These are phyloP conservation scores for Zymoseptoria tritici DNA, from an alignment of 2,329 filamentous ascomycete genomes.

Conservation along the genomic window DNA sequence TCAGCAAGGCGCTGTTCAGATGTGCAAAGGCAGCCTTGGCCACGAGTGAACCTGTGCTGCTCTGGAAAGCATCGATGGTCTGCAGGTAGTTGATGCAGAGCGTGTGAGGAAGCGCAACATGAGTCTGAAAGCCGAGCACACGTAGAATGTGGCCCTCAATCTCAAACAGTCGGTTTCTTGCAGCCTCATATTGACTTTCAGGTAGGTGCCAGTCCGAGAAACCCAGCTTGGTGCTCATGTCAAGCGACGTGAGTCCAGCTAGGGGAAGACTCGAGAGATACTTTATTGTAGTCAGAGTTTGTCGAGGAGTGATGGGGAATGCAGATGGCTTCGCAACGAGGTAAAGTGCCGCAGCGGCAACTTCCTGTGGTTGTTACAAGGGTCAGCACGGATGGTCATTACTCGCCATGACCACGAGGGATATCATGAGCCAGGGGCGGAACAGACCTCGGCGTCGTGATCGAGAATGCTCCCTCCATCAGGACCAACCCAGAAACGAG, in stretches of 20 bases:
- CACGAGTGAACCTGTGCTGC: slow-evolving; percentile 43
- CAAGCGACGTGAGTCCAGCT: slow-evolving; percentile 35
- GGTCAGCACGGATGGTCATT: not conserved
- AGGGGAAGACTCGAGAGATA: slow-evolving; percentile 64
- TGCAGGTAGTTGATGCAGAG: slow-evolving; percentile 90
- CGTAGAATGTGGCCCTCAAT: slow-evolving; percentile 71
- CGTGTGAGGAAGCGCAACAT: slow-evolving; percentile 77
- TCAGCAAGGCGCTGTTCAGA: slow-evolving; percentile 78
- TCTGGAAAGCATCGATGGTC: slow-evolving; percentile 62
- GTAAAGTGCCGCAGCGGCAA: slow-evolving; percentile 75
- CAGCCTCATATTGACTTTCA: slow-evolving; percentile 62
- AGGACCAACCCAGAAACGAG: slow-evolving; percentile 68
- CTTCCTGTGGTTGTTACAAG: slow-evolving; percentile 49
- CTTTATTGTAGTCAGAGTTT: slow-evolving; percentile 75
- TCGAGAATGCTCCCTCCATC: slow-evolving; percentile 42
- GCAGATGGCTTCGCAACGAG: slow-evolving; percentile 76
- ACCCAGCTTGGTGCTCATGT: slow-evolving; percentile 4
- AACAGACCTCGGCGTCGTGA: slow-evolving; percentile 46
- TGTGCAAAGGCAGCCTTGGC: slow-evolving; percentile 63
- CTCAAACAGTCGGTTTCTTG: slow-evolving; percentile 58
- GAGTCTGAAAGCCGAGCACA: slow-evolving; percentile 71
- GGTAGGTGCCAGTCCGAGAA: slow-evolving; percentile 49
- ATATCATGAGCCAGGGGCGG: not conserved
- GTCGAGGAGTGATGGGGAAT: slow-evolving; percentile 66
- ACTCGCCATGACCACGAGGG: not conserved